A percentile compares a stretch with the other conserved stretches of the same genome.
Conservation (phyloP, 78 protist genomes). For the Dictyostelium citrinum region DNA sequence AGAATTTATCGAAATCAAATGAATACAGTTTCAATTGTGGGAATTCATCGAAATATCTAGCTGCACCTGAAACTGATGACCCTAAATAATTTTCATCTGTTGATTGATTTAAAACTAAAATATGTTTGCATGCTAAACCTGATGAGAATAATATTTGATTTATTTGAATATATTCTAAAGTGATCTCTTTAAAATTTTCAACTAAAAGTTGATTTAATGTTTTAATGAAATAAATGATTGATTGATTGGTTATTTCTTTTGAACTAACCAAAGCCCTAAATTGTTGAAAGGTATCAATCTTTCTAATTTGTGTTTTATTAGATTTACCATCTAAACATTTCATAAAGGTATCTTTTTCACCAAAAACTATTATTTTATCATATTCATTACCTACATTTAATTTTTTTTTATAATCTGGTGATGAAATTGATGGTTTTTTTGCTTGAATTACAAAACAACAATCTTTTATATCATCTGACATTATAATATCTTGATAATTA, state of each 20-base stretch:
- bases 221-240: neutral
- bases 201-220: neutral
- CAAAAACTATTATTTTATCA: neutral
- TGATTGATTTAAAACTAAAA: neutral
- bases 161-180: constrained; percentile 19
- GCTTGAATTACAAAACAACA: neutral
- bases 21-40: neutral
- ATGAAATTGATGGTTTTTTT: neutral
- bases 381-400: neutral
- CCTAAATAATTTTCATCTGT: neutral
- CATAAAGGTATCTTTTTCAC: neutral
- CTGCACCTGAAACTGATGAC: neutral
- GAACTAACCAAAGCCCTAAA: neutral
- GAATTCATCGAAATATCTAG: neutral
- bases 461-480: neutral
- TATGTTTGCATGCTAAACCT: neutral
- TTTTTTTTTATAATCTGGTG: neutral
- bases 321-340: neutral
- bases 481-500: neutral
- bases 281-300: neutral
- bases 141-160: constrained; percentile 3
- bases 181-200: neutral
- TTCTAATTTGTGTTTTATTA: too few relatives aligned
- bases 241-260: neutral
- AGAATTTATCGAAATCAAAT: neutral